phyloP scores from a whole-genome alignment of 441 rosid genomes.

The Aleurites moluccanus region DNA sequence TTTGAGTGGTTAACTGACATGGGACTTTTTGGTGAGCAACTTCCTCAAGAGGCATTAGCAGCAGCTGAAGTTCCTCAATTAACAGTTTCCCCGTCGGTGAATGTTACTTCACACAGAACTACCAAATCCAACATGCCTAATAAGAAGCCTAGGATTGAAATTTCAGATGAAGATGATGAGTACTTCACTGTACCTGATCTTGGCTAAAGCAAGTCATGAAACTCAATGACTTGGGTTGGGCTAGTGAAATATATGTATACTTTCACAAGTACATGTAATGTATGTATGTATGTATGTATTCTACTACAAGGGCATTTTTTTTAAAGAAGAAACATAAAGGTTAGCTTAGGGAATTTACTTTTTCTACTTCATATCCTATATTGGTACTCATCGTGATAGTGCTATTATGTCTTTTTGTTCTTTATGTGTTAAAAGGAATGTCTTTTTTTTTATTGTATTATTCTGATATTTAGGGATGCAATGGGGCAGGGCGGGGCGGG shows the following conservation, averaged over 20 bases:
- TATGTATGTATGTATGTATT: not conserved
- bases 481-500: too few relatives aligned
- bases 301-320: not conserved
- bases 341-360: not conserved
- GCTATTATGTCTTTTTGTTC: not conserved
- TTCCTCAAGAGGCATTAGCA: constrained; percentile 57
- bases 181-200: constrained; percentile 88
- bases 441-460: too few relatives aligned
- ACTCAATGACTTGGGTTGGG: not conserved
- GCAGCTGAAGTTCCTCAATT: constrained; percentile 88
- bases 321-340: not conserved
- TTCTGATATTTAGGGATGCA: too few relatives aligned
- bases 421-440: too few relatives aligned
- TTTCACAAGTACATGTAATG: not conserved
- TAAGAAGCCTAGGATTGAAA: constrained; percentile 84
- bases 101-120: constrained; percentile 41
- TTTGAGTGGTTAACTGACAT: constrained; percentile 82
- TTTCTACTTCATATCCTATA: not conserved
- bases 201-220: constrained; percentile 39
- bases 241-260: not conserved
- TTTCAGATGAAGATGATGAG: constrained; percentile 66
- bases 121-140: constrained; percentile 49
- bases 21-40: constrained; percentile 65
- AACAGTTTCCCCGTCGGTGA: constrained; percentile 38
- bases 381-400: not conserved